These are phyloP conservation scores for Candida stauntonica DNA, from an alignment of 805 yeast genomes.

Conservation along the genomic window DNA sequence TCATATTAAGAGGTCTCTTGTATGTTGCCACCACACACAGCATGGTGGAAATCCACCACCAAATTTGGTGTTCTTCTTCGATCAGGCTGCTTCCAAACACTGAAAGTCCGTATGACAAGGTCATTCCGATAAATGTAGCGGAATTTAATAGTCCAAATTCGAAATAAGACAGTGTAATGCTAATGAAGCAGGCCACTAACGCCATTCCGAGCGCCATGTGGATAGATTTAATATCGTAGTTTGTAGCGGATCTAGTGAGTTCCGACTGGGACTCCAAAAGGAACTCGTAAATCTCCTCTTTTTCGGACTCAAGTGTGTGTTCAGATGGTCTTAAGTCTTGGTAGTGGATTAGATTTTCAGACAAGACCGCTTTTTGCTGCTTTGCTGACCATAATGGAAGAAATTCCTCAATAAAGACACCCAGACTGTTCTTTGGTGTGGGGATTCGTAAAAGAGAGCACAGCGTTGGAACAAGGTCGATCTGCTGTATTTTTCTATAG, in stretches of 20 bases:
- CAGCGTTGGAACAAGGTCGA: constrained; percentile 86
- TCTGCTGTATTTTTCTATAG: constrained; percentile 55
- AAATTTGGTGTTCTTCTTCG: constrained; percentile 93
- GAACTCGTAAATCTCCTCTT: constrained; percentile 14
- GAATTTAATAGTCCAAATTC: too few relatives aligned
- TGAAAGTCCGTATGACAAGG: constrained; percentile 43
- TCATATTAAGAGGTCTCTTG: constrained; percentile 6
- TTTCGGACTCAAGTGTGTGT: constrained; percentile 28
- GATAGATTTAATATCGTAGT: constrained; percentile 59
- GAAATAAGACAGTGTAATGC: constrained; percentile 3
- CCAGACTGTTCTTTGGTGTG: constrained; percentile 84
- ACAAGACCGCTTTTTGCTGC: constrained; percentile 34
- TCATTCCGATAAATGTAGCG: constrained; percentile 19
- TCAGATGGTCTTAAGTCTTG: constrained; percentile 36
- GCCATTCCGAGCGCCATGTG: constrained; percentile 25
- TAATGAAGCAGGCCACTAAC: constrained; percentile 13
- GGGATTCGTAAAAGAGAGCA: constrained; percentile 78
- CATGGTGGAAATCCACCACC: constrained; percentile 69
- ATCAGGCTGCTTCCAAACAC: constrained; percentile 85
- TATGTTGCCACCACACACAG: constrained; percentile 18
- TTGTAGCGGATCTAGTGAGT: constrained; percentile 61
- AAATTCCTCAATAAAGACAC: constrained; percentile 59
- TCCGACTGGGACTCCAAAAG: constrained; percentile 39
- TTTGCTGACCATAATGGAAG: constrained; percentile 45
- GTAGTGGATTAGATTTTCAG: constrained; percentile 58